Percentiles rank a stretch among this genome's conserved stretches.
phyloP scores from a whole-genome alignment of 495 filamentous ascomycete genomes.

The Clohesyomyces aquaticus region DNA sequence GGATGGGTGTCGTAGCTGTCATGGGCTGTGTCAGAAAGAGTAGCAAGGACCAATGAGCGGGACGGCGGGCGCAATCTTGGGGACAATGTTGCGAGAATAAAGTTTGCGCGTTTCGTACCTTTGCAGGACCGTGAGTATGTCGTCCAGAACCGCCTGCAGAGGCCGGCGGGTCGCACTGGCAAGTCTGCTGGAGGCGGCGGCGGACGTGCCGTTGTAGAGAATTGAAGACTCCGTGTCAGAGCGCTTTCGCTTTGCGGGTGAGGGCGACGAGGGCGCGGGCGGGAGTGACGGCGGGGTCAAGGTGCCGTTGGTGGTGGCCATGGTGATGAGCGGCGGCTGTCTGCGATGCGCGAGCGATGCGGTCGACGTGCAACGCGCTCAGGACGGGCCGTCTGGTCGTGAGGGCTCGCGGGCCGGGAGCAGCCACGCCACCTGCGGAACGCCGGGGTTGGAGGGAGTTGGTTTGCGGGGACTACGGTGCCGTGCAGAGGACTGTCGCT shows the following conservation, averaged over 20 bases:
- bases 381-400: conserved; percentile 8
- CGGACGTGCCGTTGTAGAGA: conserved; percentile 34
- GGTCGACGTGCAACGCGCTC: conserved; percentile 36
- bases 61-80: neutral
- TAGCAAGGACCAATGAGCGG: neutral
- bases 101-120: conserved; percentile 26
- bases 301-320: conserved; percentile 43
- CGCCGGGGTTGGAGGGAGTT: conserved; percentile 1
- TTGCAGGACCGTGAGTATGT: conserved; percentile 39
- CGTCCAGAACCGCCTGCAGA: conserved; percentile 34
- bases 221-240: conserved; percentile 29
- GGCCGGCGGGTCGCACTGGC: conserved; percentile 3
- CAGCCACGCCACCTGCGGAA: neutral
- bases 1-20: conserved; percentile 46
- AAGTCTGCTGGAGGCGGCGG: neutral
- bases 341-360: conserved; percentile 28
- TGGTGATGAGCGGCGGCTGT: conserved; percentile 30
- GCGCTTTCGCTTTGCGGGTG: conserved; percentile 43
- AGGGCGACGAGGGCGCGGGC: conserved; percentile 39
- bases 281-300: conserved; percentile 39
- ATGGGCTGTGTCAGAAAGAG: conserved; percentile 16
- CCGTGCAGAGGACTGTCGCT: neutral
- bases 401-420: conserved; percentile 1
- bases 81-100: neutral
- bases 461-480: too few species aligned